Evolutionary conservation across 2,329 filamentous ascomycete genomes (phyloP), one percentile per base, ranked within the genome.

Genomic region (Stagonosporopsis rhizophila): DNA sequence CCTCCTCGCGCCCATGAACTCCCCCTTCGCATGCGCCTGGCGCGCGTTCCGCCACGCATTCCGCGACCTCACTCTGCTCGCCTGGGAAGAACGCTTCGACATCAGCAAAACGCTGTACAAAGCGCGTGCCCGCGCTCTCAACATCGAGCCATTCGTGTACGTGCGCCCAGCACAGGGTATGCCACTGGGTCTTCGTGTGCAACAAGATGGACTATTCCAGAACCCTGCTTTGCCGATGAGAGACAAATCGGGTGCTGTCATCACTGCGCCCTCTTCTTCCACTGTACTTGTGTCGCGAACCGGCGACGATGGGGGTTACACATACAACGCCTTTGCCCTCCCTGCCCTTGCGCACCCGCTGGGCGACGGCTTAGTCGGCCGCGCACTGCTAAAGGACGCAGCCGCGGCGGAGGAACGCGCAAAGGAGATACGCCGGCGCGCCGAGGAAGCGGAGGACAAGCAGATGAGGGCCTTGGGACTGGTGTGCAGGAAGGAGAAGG

Each of bases 81-180:
- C 70, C 3, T 82, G 79, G 79, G 72, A 77, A 56, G 67, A 78
- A 38, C 77, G 79, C 15, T 62, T 77, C 52, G 64, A 68, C 34
- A n/a, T 56, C 12, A 54, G 66, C 28, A 55, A 51, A 6, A 28
- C 34, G 0, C 41, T 68, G 3, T 70, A 76, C 23, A 62, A 63
- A 7, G 30, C 63, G 0, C 66, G 61, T 28, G 65, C 71, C 0
- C 22, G 46, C 4, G 7, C 41, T 4, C 37, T 65, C 15, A 7
- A 39, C 32, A 42, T 62, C 30, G 69, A 72, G 57, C 73, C 72
- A 0, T 76, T 70, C 39, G 40, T 69, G 7, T 76, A 71, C 58
- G 17, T 47, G 1, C 55, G 55, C 40, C 72, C 72, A 0, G 23
- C 44, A 2, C 1, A 23, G 1, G 66, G 65, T 0, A 32, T 67